phyloP scores from a whole-genome alignment of 1,284 basidiomycete species.

The Cryptococcus sp. region DNA sequence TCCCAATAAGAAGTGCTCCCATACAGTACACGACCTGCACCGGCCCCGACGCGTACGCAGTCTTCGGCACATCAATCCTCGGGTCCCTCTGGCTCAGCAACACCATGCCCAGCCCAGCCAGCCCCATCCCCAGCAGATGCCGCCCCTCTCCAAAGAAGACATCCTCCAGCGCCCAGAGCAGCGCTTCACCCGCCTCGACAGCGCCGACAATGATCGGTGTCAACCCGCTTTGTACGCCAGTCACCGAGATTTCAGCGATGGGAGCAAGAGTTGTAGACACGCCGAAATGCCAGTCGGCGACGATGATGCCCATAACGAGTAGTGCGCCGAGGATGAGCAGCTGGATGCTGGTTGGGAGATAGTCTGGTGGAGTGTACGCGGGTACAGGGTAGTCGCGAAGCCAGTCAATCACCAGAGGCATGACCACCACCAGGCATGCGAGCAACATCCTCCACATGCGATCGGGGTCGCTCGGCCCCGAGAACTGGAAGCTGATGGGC shows the following conservation, averaged over 20 bases:
- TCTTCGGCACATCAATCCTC: slow-evolving; percentile 10
- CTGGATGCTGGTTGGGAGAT: slow-evolving; percentile 18
- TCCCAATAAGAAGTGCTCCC: slow-evolving; percentile 11
- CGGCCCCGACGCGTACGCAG: slow-evolving; percentile 15
- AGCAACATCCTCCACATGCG: slow-evolving; percentile 23
- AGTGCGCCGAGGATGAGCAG: slow-evolving; percentile 16
- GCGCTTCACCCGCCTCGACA: slow-evolving; percentile 15
- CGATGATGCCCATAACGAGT: slow-evolving; percentile 10
- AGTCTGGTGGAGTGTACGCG: slow-evolving; percentile 15
- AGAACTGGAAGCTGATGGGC: slow-evolving; percentile 18
- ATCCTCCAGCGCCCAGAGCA: slow-evolving; percentile 26
- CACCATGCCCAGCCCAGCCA: slow-evolving; percentile 19
- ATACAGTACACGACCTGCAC: slow-evolving; percentile 15
- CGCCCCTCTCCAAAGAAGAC: slow-evolving; percentile 27
- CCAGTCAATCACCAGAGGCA: slow-evolving; percentile 25
- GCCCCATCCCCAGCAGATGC: slow-evolving; percentile 21
- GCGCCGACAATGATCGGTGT: slow-evolving; percentile 18
- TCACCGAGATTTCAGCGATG: slow-evolving; percentile 10
- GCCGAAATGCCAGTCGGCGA: slow-evolving; percentile 23
- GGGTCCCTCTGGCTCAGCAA: slow-evolving; percentile 13
- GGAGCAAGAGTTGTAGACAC: slow-evolving; percentile 11
- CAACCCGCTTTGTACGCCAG: slow-evolving; percentile 9
- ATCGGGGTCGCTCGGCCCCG: slow-evolving; percentile 25
- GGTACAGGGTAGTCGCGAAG: slow-evolving; percentile 20
- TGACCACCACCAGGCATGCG: slow-evolving; percentile 12